Base-by-base conservation (phyloP, 805 yeast species). In the Wickerhamiella musiphila region DNA sequence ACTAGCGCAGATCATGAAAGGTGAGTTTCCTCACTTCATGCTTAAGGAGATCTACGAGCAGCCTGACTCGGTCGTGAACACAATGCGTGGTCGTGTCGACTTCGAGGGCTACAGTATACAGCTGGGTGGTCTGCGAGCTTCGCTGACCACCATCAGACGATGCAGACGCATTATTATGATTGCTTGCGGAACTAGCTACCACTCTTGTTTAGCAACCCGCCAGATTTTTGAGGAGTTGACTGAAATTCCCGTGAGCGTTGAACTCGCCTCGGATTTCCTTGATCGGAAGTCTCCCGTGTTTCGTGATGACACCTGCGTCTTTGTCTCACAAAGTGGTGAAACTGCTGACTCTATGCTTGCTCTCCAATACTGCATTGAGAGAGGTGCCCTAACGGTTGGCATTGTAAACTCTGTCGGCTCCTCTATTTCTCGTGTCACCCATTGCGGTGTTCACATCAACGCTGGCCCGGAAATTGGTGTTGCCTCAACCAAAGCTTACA, bases 381-480 rank as follows among this genome's bases (percentile, higher is more conserved):
- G 94, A 52, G 98, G 96, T 46, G 95, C 98, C 21, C 66, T 92
- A 44, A 83, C 94, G 18, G 90, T 90, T 36, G 99, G 99, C 61
- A 79, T 90, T 50, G 98, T 90, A 41, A 90, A 90, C 65, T 70
- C 84, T 44, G 99, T 90, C 26, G 99, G 99, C 51, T 90, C 98
- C 4, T 73, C 90, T 26, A 82, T 90, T 56, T 86, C 96, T 5
- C 75, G 99, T 61, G 83, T 73, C 51, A 90, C 99, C 15, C 93
- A 84, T 58, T 90, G 98, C 65, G 99, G 99, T 70, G 94, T 90
- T 35, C 99, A 90, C 57, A 84, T 90, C 54, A 90, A 90, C 53
- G 98, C 98, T 30, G 99, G 99, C 43, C 98, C 98, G 28, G 99
- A 90, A 61, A 90, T 90, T 42, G 96, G 98, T 57, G 99, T 90